phyloP scores from a whole-genome alignment of 2,329 filamentous ascomycete genomes.

The Cercospora sesami region DNA sequence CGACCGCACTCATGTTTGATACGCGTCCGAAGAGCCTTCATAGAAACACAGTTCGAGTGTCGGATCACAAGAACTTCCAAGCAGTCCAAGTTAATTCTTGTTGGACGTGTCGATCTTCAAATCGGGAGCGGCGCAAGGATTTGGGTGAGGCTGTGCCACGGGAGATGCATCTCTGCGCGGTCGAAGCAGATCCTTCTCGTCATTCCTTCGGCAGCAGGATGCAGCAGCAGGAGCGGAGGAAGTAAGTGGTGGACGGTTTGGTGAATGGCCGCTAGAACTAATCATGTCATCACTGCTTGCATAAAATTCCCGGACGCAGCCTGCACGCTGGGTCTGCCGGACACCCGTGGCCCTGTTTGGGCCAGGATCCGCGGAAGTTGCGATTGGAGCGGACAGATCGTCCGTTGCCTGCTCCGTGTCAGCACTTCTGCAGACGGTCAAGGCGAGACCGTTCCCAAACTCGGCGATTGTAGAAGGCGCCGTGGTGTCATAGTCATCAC shows the following conservation, averaged over 20 bases:
- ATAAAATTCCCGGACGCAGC: constrained; percentile 1
- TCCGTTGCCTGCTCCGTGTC: neutral
- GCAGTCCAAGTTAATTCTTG: neutral
- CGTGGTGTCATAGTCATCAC: neutral
- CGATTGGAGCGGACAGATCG: constrained; percentile 1
- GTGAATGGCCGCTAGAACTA: neutral
- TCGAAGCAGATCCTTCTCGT: neutral
- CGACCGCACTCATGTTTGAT: neutral
- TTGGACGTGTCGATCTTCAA: neutral
- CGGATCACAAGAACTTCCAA: neutral
- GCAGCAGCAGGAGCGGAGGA: neutral
- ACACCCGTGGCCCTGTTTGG: neutral
- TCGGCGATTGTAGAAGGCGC: neutral
- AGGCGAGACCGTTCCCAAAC: neutral
- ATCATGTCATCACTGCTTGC: constrained; percentile 6
- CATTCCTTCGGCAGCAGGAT: neutral
- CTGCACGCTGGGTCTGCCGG: neutral
- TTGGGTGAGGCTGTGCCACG: constrained; percentile 1
- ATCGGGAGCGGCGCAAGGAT: neutral
- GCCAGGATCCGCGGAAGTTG: neutral
- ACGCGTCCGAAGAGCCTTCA: neutral
- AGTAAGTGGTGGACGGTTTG: neutral
- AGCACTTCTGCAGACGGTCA: neutral
- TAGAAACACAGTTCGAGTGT: neutral
- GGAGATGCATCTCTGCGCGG: neutral